Base-by-base conservation (phyloP, 2,329 filamentous ascomycete genomes). In the Cytospora leucostoma region DNA sequence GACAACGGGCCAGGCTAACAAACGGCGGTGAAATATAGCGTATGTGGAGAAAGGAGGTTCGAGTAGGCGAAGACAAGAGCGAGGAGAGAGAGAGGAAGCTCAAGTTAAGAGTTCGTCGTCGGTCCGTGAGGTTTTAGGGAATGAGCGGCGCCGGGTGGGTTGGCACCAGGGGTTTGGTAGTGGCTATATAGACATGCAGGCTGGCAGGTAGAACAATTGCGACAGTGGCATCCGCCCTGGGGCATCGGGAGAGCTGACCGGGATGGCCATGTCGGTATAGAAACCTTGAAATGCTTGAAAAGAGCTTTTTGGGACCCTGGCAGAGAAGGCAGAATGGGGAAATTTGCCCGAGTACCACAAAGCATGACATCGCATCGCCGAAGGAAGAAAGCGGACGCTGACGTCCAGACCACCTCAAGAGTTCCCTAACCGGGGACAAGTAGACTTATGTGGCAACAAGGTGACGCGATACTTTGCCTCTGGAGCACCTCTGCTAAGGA, bases 131-230 rank as follows among this genome's bases (percentile, higher is more conserved):
- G 49, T 55, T 47, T 56, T 47, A 61, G 57, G 40, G 52, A 34
- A 55, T 52, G 55, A 54, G 51, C 57, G 35, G 44, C 44, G 47
- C 34, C 21, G 50, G 50, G 34, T 60, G 38, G 52, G 55, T 56
- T 50, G 50, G 50, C 56, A 59, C 56, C 50, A 55, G 55, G 61
- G 61, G 54, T 63, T 56, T 60, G 61, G 61, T 49, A 59, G 47
- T 13, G n/a, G 7, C 27, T 11, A 19, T 44, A 10, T 44, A 7
- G 38, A 40, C 38, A 19, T n/a, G 38, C n/a, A 44, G 15, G 7
- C 4, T 44, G n/a, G 40, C 7, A 19, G 10, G n/a, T n/a, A 61
- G 37, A 37, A 54, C 37, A 37, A 60, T 54, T 60, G 58, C 47
- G 50, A 60, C 58, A 50, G 50, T 54, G 37, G 17, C 12, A 47